Evolutionary conservation across 441 rosid species (phyloP), one percentile per base, ranked within the genome.

Genomic region (Francoa sonchifolia): DNA sequence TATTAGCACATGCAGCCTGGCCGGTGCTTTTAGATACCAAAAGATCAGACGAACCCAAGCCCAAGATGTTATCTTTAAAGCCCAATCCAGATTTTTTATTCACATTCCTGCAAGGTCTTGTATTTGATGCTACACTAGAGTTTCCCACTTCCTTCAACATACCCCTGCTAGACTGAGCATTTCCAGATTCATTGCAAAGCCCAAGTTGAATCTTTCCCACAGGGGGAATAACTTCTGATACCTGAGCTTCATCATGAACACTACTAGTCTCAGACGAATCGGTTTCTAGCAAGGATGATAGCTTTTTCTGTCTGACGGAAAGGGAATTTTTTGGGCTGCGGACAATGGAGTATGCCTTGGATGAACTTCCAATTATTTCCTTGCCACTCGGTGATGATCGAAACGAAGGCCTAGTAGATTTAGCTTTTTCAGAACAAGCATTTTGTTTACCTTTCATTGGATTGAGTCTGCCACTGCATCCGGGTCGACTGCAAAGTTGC

Each of bases 201-300:
- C 65, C 71, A 56, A 58, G 55, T 44, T 66, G 65, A 49, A 70
- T 60, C 48, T 68, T 71, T 66, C 69, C 72, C 14, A 58, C 38
- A 6, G 71, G 44, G 3, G 50, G 32, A 33, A 48, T 22, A 37
- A 55, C 49, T 52, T 62, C 73, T 3, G 68, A 38, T 50, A 61
- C 54, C 57, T 72, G 80, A 21, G 40, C 48, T 48, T 74, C 88
- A 6, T 73, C 93, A 23, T 62, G 70, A 19, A 62, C 62, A 48
- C 74, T 69, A 48, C 74, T 58, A 42, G 65, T 71, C 58, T 90
- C 95, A 18, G 83, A 76, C 17, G 90, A 76, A 69, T 69, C 90
- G 8, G 55, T 55, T 39, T 66, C 67, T 29, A 61, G 55, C 41
- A 59, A 78, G 47, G 69, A 60, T 50, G 74, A 26, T 0, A 23